Percentiles rank a stretch among this genome's conserved stretches.
Evolutionary conservation across 1,139 yeast genomes (phyloP).

Genomic region (Debaryomycetaceae sp.): DNA sequence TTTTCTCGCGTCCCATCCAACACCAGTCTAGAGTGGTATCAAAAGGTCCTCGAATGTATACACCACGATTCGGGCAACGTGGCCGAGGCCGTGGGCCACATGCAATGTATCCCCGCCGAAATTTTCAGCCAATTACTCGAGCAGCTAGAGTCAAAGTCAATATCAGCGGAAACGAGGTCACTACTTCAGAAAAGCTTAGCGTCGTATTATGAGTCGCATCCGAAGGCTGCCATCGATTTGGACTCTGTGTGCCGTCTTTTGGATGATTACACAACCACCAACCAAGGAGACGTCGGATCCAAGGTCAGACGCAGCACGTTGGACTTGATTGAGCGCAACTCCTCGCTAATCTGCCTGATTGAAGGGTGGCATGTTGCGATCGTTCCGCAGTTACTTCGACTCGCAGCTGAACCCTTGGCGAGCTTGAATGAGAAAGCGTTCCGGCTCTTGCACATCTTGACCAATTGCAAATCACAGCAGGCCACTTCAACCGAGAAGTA

Average conservation of each 20-base stretch:
- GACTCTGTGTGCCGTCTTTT: conserved; percentile 21
- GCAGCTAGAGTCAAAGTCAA: conserved; percentile 14
- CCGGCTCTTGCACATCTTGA: conserved; percentile 14
- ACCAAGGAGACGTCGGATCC: conserved; percentile 79
- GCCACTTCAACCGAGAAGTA: conserved; percentile 13
- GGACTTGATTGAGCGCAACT: conserved; percentile 28
- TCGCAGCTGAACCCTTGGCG: conserved; percentile 41
- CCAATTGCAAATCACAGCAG: not conserved
- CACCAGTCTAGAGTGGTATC: not conserved
- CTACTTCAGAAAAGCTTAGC: conserved; percentile 18
- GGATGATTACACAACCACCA: conserved; percentile 64
- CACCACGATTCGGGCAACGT: conserved; percentile 25
- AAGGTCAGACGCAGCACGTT: conserved; percentile 56
- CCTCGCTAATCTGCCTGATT: conserved; percentile 13
- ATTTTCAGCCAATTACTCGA: conserved; percentile 14
- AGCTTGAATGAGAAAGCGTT: conserved; percentile 26
- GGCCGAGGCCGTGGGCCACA: conserved; percentile 30
- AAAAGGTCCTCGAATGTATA: conserved; percentile 15
- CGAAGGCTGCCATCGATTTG: not conserved
- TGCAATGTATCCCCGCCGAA: conserved; percentile 9
- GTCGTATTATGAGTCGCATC: conserved; percentile 5
- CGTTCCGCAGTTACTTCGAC: conserved; percentile 41
- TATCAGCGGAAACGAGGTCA: conserved; percentile 25
- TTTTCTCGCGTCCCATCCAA: not conserved
- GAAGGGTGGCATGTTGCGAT: conserved; percentile 10